Evolutionary conservation across 257 asterid genomes (phyloP).

Genomic region (Agastache rugosa): DNA sequence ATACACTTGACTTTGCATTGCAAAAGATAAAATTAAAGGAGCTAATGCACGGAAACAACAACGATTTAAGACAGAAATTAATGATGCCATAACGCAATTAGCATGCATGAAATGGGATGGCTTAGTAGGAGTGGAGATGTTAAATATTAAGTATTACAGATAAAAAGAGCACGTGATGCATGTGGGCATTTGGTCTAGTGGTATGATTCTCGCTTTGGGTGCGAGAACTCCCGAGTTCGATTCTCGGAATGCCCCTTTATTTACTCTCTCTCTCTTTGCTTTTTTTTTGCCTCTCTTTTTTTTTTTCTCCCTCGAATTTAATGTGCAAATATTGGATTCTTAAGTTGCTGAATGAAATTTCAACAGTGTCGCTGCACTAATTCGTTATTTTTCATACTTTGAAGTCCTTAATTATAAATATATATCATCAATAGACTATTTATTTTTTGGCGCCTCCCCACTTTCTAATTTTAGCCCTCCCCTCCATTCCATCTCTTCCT

Average conservation of each 20-base stretch:
- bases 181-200: conserved; percentile 91
- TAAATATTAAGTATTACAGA: no score
- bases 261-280: neutral
- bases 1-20: neutral
- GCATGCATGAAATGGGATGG: no score
- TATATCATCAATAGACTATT: no score
- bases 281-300: neutral
- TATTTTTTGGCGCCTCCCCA: conserved; percentile 38
- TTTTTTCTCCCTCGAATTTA: neutral
- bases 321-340: no score
- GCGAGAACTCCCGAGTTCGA: conserved; percentile 88
- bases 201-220: conserved; percentile 92
- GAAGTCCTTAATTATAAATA: conserved; percentile 23
- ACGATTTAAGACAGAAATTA: no score
- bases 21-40: neutral
- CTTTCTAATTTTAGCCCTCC: conserved; percentile 15
- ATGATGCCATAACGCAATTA: no score
- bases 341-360: neutral
- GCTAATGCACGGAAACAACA: no score
- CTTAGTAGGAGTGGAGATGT: no score
- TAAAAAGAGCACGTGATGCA: rapidly evolving
- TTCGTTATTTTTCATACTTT: neutral
- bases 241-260: conserved; percentile 77
- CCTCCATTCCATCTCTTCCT: neutral
- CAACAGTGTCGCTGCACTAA: neutral